A percentile compares a stretch with the other conserved stretches of the same genome.
These are phyloP conservation scores for Trichodelitschia bisporula DNA, from an alignment of 495 filamentous ascomycete genomes.

Conservation along the genomic window DNA sequence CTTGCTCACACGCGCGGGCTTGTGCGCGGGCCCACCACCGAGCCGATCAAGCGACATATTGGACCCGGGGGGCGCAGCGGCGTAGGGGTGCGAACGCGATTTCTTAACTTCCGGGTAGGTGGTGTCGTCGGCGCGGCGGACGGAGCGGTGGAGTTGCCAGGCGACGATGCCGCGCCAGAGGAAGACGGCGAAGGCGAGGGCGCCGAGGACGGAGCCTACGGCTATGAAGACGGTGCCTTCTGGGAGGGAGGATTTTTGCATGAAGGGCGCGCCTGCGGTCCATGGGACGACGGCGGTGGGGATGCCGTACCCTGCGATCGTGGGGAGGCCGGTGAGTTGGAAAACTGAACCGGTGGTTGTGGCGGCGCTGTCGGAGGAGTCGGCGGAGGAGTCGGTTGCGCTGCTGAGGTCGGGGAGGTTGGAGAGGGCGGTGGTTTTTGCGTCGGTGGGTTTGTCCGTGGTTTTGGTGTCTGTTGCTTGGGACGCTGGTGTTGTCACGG, in stretches of 20 bases:
- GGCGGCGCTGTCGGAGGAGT: neutral
- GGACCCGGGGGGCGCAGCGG: neutral
- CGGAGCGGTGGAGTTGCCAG: constrained; percentile 79
- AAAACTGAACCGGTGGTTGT: constrained; percentile 9
- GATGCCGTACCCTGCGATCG: constrained; percentile 22
- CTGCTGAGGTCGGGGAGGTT: no score
- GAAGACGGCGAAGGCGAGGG: constrained; percentile 54
- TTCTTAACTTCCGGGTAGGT: no score
- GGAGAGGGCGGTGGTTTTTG: no score
- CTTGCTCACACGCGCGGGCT: neutral
- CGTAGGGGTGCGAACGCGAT: constrained; percentile 21
- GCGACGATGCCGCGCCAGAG: constrained; percentile 75
- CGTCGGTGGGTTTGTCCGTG: no score
- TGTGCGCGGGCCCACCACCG: neutral
- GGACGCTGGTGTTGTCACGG: no score
- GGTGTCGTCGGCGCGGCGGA: constrained; percentile 55
- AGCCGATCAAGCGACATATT: neutral
- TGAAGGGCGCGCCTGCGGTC: constrained; percentile 69
- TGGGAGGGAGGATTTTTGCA: constrained; percentile 75
- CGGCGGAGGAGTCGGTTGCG: no score
- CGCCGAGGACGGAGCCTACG: constrained; percentile 68
- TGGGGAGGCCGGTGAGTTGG: constrained; percentile 18
- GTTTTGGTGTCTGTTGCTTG: no score
- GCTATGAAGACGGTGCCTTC: constrained; percentile 93
- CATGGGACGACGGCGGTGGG: constrained; percentile 51